Percentiles rank a stretch among this genome's conserved stretches.
Evolutionary conservation across 2,329 filamentous ascomycete genomes (phyloP).

Genomic region (Colletotrichum sp.): DNA sequence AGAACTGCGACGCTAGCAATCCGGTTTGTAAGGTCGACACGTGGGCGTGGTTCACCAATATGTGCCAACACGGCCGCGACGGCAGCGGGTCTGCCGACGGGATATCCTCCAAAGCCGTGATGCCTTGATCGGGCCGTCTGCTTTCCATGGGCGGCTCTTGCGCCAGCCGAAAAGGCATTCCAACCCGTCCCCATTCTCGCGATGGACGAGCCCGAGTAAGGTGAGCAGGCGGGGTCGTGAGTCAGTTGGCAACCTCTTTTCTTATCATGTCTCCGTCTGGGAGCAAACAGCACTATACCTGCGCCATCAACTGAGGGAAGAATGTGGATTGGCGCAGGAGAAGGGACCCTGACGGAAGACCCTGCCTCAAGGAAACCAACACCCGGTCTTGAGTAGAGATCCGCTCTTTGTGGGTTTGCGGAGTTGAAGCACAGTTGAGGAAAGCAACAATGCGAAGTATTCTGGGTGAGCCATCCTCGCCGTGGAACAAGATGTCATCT

Average conservation of each 20-base stretch:
- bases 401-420: background rate
- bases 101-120: background rate
- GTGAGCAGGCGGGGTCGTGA: background rate
- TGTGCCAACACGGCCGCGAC: background rate
- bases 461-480: background rate
- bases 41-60: background rate
- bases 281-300: conserved; percentile 6
- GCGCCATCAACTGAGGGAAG: background rate
- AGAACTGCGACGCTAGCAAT: background rate
- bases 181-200: background rate
- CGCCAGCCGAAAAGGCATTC: background rate
- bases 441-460: background rate
- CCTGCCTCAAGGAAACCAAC: background rate
- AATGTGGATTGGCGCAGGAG: background rate
- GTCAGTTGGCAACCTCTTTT: conserved; percentile 11
- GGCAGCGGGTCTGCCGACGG: background rate
- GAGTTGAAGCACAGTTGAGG: background rate
- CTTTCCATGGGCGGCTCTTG: background rate
- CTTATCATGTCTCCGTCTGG: background rate
- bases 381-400: background rate
- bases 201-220: background rate
- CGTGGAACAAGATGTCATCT: background rate
- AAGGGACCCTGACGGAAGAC: background rate
- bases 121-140: background rate
- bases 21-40: background rate